Conservation (phyloP, 2,329 filamentous ascomycete genomes). For the Penicillium frequentans region DNA sequence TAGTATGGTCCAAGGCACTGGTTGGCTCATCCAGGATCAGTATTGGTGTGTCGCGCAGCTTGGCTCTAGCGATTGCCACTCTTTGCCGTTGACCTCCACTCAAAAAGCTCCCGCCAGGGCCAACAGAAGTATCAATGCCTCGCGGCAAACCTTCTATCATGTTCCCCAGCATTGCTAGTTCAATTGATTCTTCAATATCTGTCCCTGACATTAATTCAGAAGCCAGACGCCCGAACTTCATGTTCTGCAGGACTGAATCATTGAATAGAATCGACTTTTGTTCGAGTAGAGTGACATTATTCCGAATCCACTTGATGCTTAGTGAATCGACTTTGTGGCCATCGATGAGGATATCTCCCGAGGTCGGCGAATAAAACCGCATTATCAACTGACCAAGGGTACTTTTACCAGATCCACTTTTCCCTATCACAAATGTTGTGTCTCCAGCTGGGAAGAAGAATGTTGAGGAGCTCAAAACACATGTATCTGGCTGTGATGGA, state of each 20-base stretch:
- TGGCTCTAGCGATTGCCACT: constrained; percentile 75
- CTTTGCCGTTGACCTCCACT: constrained; percentile 86
- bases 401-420: constrained; percentile 89
- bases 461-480: constrained; percentile 61
- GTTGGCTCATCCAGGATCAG: constrained; percentile 88
- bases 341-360: constrained; percentile 70
- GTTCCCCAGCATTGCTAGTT: constrained; percentile 67
- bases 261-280: constrained; percentile 81
- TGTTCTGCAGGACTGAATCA: constrained; percentile 74
- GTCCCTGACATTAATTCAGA: constrained; percentile 51
- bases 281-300: constrained; percentile 77
- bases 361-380: constrained; percentile 68
- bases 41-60: constrained; percentile 73
- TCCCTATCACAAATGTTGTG: constrained; percentile 78
- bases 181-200: constrained; percentile 62
- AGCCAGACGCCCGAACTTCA: constrained; percentile 66
- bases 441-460: constrained; percentile 72
- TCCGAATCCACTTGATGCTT: constrained; percentile 69
- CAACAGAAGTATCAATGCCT: constrained; percentile 71
- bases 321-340: constrained; percentile 61
- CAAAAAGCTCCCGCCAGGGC: constrained; percentile 66
- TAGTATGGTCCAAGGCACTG: constrained; percentile 78
- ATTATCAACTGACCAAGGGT: constrained; percentile 79
- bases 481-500: constrained; percentile 63
- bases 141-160: constrained; percentile 67